phyloP scores from a whole-genome alignment of 768 basidiomycete species.

The Mycena floridula region DNA sequence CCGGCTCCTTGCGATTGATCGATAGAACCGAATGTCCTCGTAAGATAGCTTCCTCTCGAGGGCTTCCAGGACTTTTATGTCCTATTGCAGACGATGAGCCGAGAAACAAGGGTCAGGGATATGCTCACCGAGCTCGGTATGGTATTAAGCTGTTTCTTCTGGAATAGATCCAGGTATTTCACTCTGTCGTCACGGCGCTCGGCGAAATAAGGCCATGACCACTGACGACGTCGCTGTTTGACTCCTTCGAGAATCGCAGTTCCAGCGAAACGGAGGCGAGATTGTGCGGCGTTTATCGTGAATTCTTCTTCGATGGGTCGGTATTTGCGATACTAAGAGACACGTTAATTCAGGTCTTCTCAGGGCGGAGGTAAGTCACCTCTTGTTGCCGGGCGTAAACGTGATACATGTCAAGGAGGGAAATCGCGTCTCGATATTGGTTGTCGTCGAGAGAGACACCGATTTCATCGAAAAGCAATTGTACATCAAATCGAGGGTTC shows the following conservation, averaged over 20 bases:
- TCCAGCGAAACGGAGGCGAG: constrained; percentile 73
- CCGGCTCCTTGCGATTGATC: constrained; percentile 87
- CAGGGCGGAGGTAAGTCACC: constrained; percentile 34
- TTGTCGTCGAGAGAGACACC: constrained; percentile 87
- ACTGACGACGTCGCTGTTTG: constrained; percentile 73
- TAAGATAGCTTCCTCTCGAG: constrained; percentile 84
- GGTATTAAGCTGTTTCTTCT: constrained; percentile 56
- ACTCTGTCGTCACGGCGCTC: constrained; percentile 86
- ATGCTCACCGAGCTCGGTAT: constrained; percentile 44
- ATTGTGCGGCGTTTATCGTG: constrained; percentile 50
- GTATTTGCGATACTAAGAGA: constrained; percentile 72
- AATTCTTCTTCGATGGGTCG: constrained; percentile 63
- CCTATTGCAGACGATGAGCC: constrained; percentile 31
- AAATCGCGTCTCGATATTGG: constrained; percentile 92
- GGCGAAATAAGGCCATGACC: constrained; percentile 90
- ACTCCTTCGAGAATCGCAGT: constrained; percentile 78
- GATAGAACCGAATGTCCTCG: constrained; percentile 95
- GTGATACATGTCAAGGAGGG: constrained; percentile 94
- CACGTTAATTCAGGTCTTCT: neutral
- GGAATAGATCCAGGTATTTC: constrained; percentile 79
- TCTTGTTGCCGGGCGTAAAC: constrained; percentile 83
- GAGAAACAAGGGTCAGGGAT: neutral
- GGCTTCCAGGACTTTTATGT: constrained; percentile 43
- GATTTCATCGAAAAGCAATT: constrained; percentile 88
- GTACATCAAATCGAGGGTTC: constrained; percentile 82